Conservation (phyloP, 192 early-diverging fungal species). For the Podila epicladia region DNA sequence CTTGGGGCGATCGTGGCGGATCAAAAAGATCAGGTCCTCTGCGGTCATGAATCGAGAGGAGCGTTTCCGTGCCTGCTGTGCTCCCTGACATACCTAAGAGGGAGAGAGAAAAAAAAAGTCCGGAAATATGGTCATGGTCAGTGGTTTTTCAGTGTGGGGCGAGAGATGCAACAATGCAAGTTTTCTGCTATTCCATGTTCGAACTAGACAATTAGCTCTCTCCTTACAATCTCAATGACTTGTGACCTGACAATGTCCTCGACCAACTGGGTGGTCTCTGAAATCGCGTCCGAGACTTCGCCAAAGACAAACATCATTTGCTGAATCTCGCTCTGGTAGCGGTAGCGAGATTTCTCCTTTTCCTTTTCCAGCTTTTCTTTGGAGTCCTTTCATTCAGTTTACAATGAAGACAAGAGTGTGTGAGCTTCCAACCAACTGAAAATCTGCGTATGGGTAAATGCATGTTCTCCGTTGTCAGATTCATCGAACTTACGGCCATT, state of each 20-base stretch:
- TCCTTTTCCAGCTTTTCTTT: slow-evolving; percentile 35
- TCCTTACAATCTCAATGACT: slow-evolving; percentile 88
- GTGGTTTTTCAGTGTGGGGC: too few relatives aligned
- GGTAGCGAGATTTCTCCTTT: slow-evolving; percentile 55
- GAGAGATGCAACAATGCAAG: too few relatives aligned
- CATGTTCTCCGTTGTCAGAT: too few relatives aligned
- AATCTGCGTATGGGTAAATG: too few relatives aligned
- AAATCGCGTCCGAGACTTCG: slow-evolving; percentile 88
- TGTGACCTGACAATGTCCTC: slow-evolving; percentile 97
- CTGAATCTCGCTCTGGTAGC: slow-evolving; percentile 84
- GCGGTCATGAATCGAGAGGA: slow-evolving; percentile 81
- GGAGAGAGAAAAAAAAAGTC: slow-evolving; percentile 1
- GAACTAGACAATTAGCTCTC: background rate
- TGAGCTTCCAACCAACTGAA: too few relatives aligned
- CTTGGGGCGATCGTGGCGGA: slow-evolving; percentile 94
- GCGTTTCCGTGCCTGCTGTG: slow-evolving; percentile 83
- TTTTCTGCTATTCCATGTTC: background rate
- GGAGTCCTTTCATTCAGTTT: background rate
- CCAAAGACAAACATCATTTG: slow-evolving; percentile 99
- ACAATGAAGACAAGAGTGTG: background rate
- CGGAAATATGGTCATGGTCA: background rate
- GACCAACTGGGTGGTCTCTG: slow-evolving; percentile 89
- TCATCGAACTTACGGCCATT: too few relatives aligned
- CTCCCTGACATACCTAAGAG: slow-evolving; percentile 82
- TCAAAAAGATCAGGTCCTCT: slow-evolving; percentile 97